Conservation (phyloP, 768 basidiomycete species). For the Thelephora ganbajun region DNA sequence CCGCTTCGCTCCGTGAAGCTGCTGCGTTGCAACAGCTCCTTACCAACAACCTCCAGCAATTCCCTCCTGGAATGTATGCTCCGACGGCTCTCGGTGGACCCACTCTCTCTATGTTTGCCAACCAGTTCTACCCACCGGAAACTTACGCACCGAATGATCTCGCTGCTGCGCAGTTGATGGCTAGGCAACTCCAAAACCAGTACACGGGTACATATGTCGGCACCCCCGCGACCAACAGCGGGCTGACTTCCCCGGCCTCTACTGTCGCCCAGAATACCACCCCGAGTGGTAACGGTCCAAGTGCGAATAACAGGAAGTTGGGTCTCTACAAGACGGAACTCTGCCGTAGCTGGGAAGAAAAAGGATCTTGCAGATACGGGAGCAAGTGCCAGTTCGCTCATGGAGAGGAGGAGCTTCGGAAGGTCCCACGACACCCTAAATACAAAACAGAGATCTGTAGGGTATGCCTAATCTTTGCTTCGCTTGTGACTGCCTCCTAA, state of each 20-base stretch:
- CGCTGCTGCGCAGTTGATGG: conserved; percentile 41
- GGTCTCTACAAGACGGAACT: conserved; percentile 86
- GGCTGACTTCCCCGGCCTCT: conserved; percentile 1
- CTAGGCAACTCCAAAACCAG: conserved; percentile 38
- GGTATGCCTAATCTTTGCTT: conserved; percentile 27
- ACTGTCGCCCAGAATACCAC: conserved; percentile 5
- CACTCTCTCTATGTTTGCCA: conserved; percentile 48
- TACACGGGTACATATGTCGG: conserved; percentile 36
- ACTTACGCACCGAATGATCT: conserved; percentile 38
- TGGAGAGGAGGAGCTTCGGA: conserved; percentile 77
- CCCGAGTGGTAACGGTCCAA: conserved; percentile 45
- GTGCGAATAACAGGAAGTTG: conserved; percentile 83
- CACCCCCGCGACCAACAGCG: conserved; percentile 8
- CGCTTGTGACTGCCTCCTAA: conserved; percentile 5
- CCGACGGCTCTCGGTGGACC: conserved; percentile 27
- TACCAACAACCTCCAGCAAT: conserved; percentile 40
- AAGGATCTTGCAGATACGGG: conserved; percentile 75
- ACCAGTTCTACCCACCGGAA: conserved; percentile 56
- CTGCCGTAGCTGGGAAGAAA: conserved; percentile 88
- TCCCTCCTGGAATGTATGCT: conserved; percentile 41
- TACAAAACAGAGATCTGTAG: conserved; percentile 93
- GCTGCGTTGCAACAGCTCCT: conserved; percentile 45
- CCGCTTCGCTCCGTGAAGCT: conserved; percentile 61
- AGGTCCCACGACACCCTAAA: conserved; percentile 81
- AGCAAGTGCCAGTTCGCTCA: conserved; percentile 90